Conservation (phyloP, 305 asterid species). For the Ilex paraguariensis region DNA sequence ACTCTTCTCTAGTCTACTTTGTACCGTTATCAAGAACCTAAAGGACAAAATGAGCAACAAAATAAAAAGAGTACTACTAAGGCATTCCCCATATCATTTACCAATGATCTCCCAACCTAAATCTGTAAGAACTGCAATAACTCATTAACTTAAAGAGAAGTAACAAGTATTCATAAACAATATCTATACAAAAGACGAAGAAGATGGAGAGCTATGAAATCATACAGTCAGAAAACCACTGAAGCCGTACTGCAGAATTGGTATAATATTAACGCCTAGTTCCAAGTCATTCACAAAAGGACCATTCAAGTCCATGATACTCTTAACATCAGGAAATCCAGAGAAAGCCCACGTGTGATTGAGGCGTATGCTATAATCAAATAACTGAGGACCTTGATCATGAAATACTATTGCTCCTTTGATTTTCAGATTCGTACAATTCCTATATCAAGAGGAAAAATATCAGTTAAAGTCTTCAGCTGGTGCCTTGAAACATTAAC, state of each 20-base stretch:
- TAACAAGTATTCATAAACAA: background rate
- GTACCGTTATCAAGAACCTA: too few relatives aligned
- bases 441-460: conserved; percentile 41
- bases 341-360: conserved; percentile 99
- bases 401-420: conserved; percentile 96
- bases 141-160: too few relatives aligned
- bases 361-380: conserved; percentile 96
- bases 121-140: too few relatives aligned
- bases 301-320: conserved; percentile 94
- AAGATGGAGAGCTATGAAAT: conserved; percentile 25
- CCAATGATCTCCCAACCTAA: too few relatives aligned
- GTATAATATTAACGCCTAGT: conserved; percentile 69
- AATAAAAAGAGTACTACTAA: too few relatives aligned
- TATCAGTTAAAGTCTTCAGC: background rate
- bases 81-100: too few relatives aligned
- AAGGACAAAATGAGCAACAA: too few relatives aligned
- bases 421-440: conserved; percentile 70
- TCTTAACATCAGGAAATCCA: conserved; percentile 80
- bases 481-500: too few relatives aligned
- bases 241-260: conserved; percentile 87
- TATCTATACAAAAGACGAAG: conserved; percentile 4
- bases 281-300: conserved; percentile 92
- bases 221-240: conserved; percentile 97
- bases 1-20: too few relatives aligned
- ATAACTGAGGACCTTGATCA: conserved; percentile 78